Conservation (phyloP, 257 asterid genomes). For the Schizonepeta tenuifolia region DNA sequence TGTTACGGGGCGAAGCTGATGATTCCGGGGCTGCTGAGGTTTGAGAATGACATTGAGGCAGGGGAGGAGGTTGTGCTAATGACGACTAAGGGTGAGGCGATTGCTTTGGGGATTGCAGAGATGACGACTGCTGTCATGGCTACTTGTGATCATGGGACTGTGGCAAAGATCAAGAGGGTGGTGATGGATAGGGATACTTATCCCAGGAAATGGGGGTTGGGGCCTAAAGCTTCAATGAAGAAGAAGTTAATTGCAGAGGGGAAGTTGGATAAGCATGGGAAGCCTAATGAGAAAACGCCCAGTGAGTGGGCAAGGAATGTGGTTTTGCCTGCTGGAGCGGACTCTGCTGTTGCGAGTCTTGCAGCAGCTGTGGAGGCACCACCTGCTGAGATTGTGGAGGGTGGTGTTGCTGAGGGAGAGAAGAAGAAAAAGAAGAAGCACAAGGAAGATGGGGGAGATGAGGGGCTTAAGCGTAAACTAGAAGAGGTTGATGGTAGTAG, state of each 20-base stretch:
- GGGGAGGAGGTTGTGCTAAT: conserved; percentile 90
- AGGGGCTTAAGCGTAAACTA: conserved; percentile 61
- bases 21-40: conserved; percentile 94
- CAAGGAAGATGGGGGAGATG: conserved; percentile 48
- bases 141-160: conserved; percentile 94
- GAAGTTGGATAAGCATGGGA: conserved; percentile 89
- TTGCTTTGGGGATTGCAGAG: conserved; percentile 90
- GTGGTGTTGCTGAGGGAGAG: conserved; percentile 46
- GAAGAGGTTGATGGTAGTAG: conserved; percentile 52
- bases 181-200: conserved; percentile 98
- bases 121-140: conserved; percentile 97
- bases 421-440: conserved; percentile 48
- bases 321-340: conserved; percentile 78
- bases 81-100: conserved; percentile 95
- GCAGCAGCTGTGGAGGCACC: conserved; percentile 59
- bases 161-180: conserved; percentile 96
- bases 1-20: conserved; percentile 92
- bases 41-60: conserved; percentile 82
- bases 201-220: conserved; percentile 98
- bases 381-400: conserved; percentile 42
- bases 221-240: conserved; percentile 91
- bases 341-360: conserved; percentile 63
- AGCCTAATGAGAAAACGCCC: conserved; percentile 68
- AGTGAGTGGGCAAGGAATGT: conserved; percentile 87
- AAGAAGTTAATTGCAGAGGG: conserved; percentile 89